Base-by-base conservation (phyloP, 2,329 filamentous ascomycete genomes). In the Fusarium sp. region DNA sequence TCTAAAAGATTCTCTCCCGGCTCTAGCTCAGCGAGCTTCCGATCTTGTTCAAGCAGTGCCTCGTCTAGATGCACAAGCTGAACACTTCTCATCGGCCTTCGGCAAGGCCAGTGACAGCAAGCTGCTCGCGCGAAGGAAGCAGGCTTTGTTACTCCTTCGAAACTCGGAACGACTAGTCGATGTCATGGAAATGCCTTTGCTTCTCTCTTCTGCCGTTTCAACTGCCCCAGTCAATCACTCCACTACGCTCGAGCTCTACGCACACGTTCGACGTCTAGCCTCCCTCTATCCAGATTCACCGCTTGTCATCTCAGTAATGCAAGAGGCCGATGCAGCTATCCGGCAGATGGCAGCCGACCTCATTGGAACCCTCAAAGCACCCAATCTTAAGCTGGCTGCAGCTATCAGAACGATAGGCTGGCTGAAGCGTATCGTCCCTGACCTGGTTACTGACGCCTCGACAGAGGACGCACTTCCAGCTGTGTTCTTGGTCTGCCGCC, bases 131-230 rank as follows among this genome's bases (percentile, higher is more conserved):
- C 84, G 90, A 27, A 88, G 96, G 71, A 93, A 92, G 75, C 90
- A 92, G 76, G 92, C 93, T 0, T 87, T 98, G 76, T 86, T 97
- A 23, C 85, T 98, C 18, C 89, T 93, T 20, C 88, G 93, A 49
- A 98, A 98, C 78, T 91, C 95, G 28, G 95, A 98, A 78, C 89
- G 95, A 58, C 86, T 98, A 5, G 92, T 94, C 30, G 94, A 98
- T 78, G 90, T 98, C 32, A 88, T 99, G 63, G 95, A 98, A 75
- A 87, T 99, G 30, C 96, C 96, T 1, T 90, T 92, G 0, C 83
- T 98, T 34, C 87, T 99, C 16, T 92, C 92, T 14, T 94, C 94
- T 3, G 91, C 94, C 47, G 91, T 94, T 59, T 87, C 87, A 5
- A 82, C 86, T 2, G 85, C 80, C 6, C 84, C 89, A 6, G 88